Base-by-base conservation (phyloP, 2,329 filamentous ascomycete genomes). In the Neodidymelliopsis sp. region DNA sequence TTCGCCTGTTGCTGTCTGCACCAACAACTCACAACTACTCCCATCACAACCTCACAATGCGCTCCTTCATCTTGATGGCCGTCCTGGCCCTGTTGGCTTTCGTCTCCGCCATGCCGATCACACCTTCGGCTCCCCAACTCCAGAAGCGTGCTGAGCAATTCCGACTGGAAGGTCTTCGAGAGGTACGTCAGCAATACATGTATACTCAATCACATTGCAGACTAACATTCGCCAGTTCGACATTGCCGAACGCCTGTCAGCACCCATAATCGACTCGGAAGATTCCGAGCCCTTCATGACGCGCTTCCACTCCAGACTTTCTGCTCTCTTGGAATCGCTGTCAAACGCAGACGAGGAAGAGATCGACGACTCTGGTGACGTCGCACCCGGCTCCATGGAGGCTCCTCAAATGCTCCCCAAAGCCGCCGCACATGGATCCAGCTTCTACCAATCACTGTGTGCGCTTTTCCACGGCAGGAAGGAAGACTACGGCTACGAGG, bases 381-480 rank as follows among this genome's bases (percentile, higher is more conserved):
- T 74, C 16, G 59, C 68, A 8, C 71, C 69, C 2, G 67, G 67
- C 4, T 65, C 65, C 4, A 56, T 72, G 18, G 64, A 70, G n/a
- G 59, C 67, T 6, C 69, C 69, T 5, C 57, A 64, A 24, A 66
- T 66, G 56, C 62, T 71, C 4, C 67, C 67, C 18, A 64, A 59
- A 19, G 56, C 63, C 8, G 53, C 62, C 15, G 46, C 33, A 4
- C 33, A 47, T 10, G 42, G 54, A 27, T 54, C 55, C 2, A 45
- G 54, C 2, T 30, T 69, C 6, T 54, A 61, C 29, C 50, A 57
- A 6, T 62, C 54, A 22, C 42, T 73, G 6, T 56, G 61, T 33
- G 59, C 55, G 1, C 38, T 69, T 6, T 56, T 72, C 30, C 50
- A 56, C 38, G 53, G 63, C 6, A 30, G 50, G 1, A 58, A 63